phyloP scores from a whole-genome alignment of 306 rosid genomes.

The Cicer bijugum region DNA sequence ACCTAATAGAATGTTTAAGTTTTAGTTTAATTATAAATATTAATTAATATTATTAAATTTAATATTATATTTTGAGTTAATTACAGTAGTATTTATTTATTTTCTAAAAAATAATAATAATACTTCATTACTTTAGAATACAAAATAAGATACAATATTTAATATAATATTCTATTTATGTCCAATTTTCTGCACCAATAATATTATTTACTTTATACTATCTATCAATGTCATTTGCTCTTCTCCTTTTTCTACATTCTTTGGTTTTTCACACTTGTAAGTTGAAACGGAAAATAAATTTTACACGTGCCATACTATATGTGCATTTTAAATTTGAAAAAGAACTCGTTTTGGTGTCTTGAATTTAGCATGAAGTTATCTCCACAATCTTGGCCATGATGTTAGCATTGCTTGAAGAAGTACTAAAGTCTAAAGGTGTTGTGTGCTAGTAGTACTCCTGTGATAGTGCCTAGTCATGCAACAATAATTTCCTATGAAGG shows the following conservation, averaged over 20 bases:
- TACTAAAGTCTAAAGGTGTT: constrained; percentile 32
- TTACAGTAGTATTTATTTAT: no score
- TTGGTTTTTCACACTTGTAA: constrained; percentile 3
- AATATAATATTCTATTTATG: no score
- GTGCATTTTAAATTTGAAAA: constrained; percentile 7
- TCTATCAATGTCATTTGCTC: background rate
- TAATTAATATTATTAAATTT: no score
- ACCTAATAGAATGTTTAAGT: background rate
- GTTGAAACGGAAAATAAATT: background rate
- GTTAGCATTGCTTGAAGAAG: constrained; percentile 46
- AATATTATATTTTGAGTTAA: no score
- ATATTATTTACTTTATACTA: no score
- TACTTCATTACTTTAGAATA: no score
- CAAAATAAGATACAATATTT: no score
- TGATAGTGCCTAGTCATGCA: constrained; percentile 49
- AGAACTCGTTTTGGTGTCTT: constrained; percentile 18
- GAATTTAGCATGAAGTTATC: constrained; percentile 39
- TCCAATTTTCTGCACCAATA: no score
- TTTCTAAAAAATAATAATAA: no score
- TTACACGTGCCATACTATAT: background rate
- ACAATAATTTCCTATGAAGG: constrained; percentile 48
- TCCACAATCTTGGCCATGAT: constrained; percentile 20
- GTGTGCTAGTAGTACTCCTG: constrained; percentile 28
- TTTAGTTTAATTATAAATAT: no score
- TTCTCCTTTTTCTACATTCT: constrained; percentile 25